These are phyloP conservation scores for Sphaerosporella brunnea DNA, from an alignment of 495 filamentous ascomycete species.

Conservation along the genomic window DNA sequence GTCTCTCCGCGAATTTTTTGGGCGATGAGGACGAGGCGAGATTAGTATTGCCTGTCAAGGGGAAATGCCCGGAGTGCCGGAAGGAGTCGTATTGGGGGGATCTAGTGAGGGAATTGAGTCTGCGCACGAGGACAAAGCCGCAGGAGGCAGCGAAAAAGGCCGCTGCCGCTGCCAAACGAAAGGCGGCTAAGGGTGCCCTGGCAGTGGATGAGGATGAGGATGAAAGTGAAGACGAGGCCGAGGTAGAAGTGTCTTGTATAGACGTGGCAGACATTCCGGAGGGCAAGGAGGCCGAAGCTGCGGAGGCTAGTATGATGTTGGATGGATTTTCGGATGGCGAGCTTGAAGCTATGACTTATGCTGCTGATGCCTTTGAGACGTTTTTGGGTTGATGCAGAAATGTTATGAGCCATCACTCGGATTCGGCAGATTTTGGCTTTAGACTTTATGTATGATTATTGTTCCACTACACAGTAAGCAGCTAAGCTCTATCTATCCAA, in stretches of 20 bases:
- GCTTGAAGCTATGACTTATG: background rate
- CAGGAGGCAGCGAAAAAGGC: constrained; percentile 12
- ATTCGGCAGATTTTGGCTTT: too few relatives aligned
- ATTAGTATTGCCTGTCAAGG: constrained; percentile 41
- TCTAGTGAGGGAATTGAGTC: constrained; percentile 62
- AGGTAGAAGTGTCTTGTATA: background rate
- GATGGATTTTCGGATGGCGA: background rate
- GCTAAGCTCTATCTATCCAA: too few relatives aligned
- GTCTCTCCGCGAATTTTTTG: constrained; percentile 53
- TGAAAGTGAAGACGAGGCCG: background rate
- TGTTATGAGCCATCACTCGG: too few relatives aligned
- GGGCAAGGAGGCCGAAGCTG: background rate
- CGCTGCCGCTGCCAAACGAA: constrained; percentile 1
- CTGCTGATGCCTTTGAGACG: too few relatives aligned
- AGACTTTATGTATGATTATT: too few relatives aligned
- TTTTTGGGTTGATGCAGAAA: too few relatives aligned
- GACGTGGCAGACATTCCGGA: background rate
- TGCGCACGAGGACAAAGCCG: constrained; percentile 28
- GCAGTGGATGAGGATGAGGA: background rate
- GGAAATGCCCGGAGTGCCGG: constrained; percentile 56
- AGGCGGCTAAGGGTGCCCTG: background rate
- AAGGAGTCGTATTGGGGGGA: constrained; percentile 48
- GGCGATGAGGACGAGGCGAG: constrained; percentile 27
- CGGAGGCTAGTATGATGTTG: constrained; percentile 1
- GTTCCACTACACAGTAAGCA: background rate